Conservation (phyloP, 495 filamentous ascomycete genomes). For the Parmelia sp. region DNA sequence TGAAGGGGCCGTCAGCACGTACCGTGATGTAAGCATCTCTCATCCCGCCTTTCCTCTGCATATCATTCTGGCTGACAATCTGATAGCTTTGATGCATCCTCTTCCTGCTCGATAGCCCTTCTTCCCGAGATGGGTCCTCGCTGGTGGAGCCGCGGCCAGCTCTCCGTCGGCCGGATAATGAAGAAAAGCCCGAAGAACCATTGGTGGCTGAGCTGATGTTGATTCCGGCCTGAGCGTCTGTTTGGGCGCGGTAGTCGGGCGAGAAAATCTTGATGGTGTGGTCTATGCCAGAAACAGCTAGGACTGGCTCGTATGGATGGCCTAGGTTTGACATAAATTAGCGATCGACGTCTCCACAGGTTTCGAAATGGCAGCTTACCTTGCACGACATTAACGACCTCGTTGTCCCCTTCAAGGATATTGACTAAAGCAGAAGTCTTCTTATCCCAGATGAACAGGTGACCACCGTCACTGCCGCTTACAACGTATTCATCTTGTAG, state of each 20-base stretch:
- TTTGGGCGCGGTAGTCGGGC: constrained; percentile 53
- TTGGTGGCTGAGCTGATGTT: constrained; percentile 37
- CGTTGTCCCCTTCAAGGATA: constrained; percentile 63
- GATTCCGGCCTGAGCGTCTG: constrained; percentile 49
- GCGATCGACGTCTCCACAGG: background rate
- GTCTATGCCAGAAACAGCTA: constrained; percentile 68
- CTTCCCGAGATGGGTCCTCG: constrained; percentile 21
- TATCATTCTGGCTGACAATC: constrained; percentile 62
- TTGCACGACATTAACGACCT: constrained; percentile 70
- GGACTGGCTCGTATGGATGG: constrained; percentile 65
- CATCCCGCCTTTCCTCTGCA: constrained; percentile 54
- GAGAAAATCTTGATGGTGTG: constrained; percentile 73
- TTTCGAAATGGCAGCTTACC: constrained; percentile 33
- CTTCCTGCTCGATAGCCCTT: constrained; percentile 51
- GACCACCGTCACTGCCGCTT: constrained; percentile 61
- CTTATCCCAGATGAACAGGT: constrained; percentile 67
- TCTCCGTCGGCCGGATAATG: constrained; percentile 25
- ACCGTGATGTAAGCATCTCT: constrained; percentile 60
- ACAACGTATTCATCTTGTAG: constrained; percentile 70
- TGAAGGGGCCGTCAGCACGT: constrained; percentile 31
- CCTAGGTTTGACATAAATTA: constrained; percentile 33
- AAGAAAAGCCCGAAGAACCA: constrained; percentile 36
- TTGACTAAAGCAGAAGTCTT: constrained; percentile 59
- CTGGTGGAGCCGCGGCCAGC: constrained; percentile 9
- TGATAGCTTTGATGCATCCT: constrained; percentile 55